These are phyloP conservation scores for Sideroxylon spinosum DNA, from an alignment of 179 eudicot genomes.

Conservation along the genomic window DNA sequence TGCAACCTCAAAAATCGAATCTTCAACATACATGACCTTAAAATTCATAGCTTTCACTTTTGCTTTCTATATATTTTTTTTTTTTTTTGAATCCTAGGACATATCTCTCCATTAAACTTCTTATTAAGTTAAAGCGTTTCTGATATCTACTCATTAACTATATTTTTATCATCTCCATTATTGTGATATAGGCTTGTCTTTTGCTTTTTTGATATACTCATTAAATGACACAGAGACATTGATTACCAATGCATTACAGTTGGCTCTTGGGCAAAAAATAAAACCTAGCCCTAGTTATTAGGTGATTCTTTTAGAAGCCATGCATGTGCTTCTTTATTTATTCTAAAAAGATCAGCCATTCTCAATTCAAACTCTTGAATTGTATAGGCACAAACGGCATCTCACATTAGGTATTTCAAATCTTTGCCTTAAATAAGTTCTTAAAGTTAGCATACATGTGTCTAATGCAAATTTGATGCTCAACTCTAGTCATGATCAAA, in stretches of 20 bases:
- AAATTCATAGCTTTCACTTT: too few relatives aligned
- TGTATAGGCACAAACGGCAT: background rate
- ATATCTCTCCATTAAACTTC: background rate
- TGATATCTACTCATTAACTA: background rate
- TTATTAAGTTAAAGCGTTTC: background rate
- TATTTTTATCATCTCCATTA: background rate
- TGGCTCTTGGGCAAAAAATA: background rate
- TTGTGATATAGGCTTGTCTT: too few relatives aligned
- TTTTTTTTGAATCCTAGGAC: too few relatives aligned
- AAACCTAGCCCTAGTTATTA: background rate
- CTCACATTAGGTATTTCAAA: background rate
- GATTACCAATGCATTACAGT: background rate
- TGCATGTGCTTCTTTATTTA: background rate
- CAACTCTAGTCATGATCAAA: background rate
- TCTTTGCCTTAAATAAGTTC: background rate
- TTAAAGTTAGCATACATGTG: slow-evolving; percentile 3
- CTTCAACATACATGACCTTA: background rate
- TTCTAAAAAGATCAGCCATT: background rate
- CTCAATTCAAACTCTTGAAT: background rate
- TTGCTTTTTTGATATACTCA: background rate
- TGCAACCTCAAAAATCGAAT: background rate
- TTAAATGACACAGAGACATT: background rate
- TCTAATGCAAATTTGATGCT: background rate
- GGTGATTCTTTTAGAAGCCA: background rate
- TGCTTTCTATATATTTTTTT: too few relatives aligned